Conservation (phyloP, 2,329 filamentous ascomycete species). For the Ascochyta koolunga region DNA sequence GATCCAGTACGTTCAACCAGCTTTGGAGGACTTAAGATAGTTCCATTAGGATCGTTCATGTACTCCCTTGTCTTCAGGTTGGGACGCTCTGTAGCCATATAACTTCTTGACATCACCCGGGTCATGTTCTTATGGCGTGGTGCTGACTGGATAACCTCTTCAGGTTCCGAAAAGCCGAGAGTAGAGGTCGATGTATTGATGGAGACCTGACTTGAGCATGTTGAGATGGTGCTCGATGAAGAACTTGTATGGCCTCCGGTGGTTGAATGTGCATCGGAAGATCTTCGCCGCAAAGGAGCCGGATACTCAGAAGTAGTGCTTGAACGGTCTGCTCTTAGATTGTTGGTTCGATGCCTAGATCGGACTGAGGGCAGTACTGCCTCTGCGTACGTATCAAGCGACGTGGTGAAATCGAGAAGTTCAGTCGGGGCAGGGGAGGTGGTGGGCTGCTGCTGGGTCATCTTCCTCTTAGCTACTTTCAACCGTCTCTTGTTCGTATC, state of each 20-base stretch:
- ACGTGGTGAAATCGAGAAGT: neutral
- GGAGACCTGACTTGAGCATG: too few relatives aligned
- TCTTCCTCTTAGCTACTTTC: neutral
- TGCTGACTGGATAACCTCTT: neutral
- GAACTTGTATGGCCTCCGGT: too few relatives aligned
- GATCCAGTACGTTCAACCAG: neutral
- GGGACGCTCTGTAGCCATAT: neutral
- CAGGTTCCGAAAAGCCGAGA: too few relatives aligned
- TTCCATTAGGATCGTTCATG: neutral
- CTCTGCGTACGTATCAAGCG: neutral
- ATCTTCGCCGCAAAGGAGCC: too few relatives aligned
- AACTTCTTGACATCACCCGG: neutral
- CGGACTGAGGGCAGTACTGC: neutral
- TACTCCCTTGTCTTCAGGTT: neutral
- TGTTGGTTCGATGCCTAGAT: neutral
- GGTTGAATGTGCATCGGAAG: too few relatives aligned
- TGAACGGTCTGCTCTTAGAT: neutral
- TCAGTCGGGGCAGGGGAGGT: neutral
- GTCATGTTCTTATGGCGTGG: too few relatives aligned
- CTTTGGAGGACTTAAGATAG: neutral
- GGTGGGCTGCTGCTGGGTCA: neutral
- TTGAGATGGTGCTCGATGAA: too few relatives aligned
- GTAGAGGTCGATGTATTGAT: too few relatives aligned
- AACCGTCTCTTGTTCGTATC: neutral
- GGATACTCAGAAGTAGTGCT: too few relatives aligned